These are phyloP conservation scores for Xylaria sp. DNA, from an alignment of 2,329 filamentous ascomycete species.

Conservation along the genomic window DNA sequence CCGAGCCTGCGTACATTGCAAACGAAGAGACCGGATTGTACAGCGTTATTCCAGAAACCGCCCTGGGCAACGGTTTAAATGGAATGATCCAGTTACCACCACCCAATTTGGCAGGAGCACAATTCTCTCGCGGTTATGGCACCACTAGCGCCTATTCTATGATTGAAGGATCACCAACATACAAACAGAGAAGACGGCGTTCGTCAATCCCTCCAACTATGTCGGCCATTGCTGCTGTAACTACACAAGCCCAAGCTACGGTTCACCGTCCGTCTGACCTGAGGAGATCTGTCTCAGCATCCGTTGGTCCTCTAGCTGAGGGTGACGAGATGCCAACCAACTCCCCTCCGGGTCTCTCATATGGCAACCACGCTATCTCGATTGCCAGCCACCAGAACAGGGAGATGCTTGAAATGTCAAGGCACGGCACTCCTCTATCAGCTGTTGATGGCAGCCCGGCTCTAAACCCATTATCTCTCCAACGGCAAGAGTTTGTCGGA, in stretches of 20 bases:
- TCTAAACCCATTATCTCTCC: slow-evolving; percentile 75
- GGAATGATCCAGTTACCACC: slow-evolving; percentile 91
- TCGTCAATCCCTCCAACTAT: slow-evolving; percentile 90
- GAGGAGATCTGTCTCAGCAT: slow-evolving; percentile 87
- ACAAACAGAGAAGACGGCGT: slow-evolving; percentile 94
- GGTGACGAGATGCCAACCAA: slow-evolving; percentile 81
- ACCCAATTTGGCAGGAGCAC: slow-evolving; percentile 82
- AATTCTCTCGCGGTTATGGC: slow-evolving; percentile 80
- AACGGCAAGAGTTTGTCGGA: slow-evolving; percentile 75
- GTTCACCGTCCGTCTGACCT: slow-evolving; percentile 88
- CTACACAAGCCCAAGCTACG: slow-evolving; percentile 64
- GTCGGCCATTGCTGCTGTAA: slow-evolving; percentile 74
- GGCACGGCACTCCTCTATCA: slow-evolving; percentile 89
- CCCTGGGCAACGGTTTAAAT: slow-evolving; percentile 78
- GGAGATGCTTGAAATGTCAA: slow-evolving; percentile 84
- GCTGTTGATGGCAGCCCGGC: slow-evolving; percentile 85
- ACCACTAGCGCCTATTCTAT: slow-evolving; percentile 89
- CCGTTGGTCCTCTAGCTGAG: slow-evolving; percentile 84
- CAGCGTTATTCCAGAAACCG: slow-evolving; percentile 89
- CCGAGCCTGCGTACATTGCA: slow-evolving; percentile 95
- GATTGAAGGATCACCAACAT: slow-evolving; percentile 97
- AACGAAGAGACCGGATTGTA: slow-evolving; percentile 98
- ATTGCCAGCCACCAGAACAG: slow-evolving; percentile 75
- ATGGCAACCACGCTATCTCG: slow-evolving; percentile 75
- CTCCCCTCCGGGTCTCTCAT: slow-evolving; percentile 80